Conservation (phyloP, 768 basidiomycete genomes). For the Leucogyrophana mollusca region DNA sequence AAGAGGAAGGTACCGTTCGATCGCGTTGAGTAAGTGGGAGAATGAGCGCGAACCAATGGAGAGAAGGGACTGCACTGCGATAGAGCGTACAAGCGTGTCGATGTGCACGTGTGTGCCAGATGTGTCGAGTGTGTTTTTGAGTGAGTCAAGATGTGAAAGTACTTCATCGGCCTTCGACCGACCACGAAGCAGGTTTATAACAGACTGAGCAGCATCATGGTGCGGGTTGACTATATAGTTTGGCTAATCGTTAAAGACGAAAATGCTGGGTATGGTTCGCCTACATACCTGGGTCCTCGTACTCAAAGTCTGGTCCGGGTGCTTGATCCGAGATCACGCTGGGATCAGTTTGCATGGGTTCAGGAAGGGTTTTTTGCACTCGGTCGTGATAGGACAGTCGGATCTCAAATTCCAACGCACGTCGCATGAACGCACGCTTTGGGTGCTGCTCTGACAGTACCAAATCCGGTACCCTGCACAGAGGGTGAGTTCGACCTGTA, state of each 20-base stretch:
- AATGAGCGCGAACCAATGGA: constrained; percentile 94
- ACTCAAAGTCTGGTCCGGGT: constrained; percentile 79
- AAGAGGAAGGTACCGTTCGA: constrained; percentile 87
- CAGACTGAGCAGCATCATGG: constrained; percentile 73
- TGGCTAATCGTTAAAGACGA: background rate
- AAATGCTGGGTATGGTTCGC: background rate
- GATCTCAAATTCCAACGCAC: constrained; percentile 86
- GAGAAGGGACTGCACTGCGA: constrained; percentile 84
- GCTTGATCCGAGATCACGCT: constrained; percentile 65
- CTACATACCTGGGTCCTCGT: constrained; percentile 71
- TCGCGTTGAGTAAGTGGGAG: constrained; percentile 96
- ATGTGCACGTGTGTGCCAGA: constrained; percentile 60
- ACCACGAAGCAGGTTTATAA: constrained; percentile 80
- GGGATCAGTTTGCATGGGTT: constrained; percentile 69
- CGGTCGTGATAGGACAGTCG: constrained; percentile 93
- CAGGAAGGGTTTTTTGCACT: constrained; percentile 84
- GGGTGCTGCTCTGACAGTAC: constrained; percentile 74
- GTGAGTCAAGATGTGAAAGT: constrained; percentile 65
- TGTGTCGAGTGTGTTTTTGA: constrained; percentile 65
- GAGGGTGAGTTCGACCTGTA: constrained; percentile 1
- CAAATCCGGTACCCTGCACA: constrained; percentile 80
- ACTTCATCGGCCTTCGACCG: constrained; percentile 81
- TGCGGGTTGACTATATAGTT: constrained; percentile 62
- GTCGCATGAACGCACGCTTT: constrained; percentile 81
- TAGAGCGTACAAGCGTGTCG: constrained; percentile 66